Evolutionary conservation across 257 asterid species (phyloP).

Genomic region (Primulina huaijiensis): DNA sequence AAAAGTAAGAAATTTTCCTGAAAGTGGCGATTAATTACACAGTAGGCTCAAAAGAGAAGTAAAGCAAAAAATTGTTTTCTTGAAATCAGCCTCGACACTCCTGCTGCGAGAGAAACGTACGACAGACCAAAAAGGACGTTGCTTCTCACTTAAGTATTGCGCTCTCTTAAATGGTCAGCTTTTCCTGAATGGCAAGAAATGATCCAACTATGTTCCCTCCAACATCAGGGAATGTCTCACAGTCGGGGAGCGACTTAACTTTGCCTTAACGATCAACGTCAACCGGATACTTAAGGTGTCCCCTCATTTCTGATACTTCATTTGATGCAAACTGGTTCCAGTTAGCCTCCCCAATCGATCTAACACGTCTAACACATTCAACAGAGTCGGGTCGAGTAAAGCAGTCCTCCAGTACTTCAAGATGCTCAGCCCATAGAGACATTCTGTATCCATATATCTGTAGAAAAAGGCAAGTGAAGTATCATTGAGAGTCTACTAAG

Average conservation of each 20-base stretch:
- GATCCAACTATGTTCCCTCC: conserved; percentile 89
- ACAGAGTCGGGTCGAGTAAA: conserved; percentile 74
- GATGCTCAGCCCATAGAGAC: conserved; percentile 99
- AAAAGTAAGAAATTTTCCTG: too few relatives aligned
- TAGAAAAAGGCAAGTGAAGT: conserved; percentile 25
- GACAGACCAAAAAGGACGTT: neutral
- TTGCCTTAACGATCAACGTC: conserved; percentile 75
- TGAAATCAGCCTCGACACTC: neutral
- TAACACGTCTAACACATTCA: conserved; percentile 81
- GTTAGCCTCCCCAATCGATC: conserved; percentile 71
- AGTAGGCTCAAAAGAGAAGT: neutral
- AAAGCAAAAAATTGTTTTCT: neutral
- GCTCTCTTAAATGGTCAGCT: conserved; percentile 57
- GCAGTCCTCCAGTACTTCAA: conserved; percentile 81
- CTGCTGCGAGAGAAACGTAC: neutral
- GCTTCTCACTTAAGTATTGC: neutral
- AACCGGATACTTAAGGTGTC: conserved; percentile 90
- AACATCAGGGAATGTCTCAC: conserved; percentile 82
- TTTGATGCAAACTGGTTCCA: conserved; percentile 74
- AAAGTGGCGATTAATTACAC: too few relatives aligned
- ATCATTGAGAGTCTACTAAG: neutral
- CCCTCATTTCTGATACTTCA: conserved; percentile 78
- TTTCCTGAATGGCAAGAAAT: conserved; percentile 83
- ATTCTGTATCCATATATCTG: conserved; percentile 89
- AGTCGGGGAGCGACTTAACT: conserved; percentile 70